phyloP scores from a whole-genome alignment of 345 rosid genomes.

The Euphorbia lathyris region DNA sequence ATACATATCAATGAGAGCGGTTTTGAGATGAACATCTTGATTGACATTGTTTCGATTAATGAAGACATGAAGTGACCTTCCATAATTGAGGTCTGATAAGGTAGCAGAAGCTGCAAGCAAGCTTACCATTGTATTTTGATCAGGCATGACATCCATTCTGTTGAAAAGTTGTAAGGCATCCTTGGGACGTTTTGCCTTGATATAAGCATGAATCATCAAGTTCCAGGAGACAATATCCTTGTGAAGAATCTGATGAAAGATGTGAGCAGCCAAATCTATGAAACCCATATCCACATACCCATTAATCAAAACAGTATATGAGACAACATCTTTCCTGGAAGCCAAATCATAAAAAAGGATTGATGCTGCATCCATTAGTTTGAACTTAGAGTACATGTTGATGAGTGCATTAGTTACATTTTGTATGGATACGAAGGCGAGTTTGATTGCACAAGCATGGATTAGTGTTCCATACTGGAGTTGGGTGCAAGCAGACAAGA shows the following conservation, averaged over 20 bases:
- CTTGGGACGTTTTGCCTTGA: slow-evolving; percentile 16
- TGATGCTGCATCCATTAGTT: slow-evolving; percentile 15
- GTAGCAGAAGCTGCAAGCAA: slow-evolving; percentile 28
- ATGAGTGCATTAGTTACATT: slow-evolving; percentile 26
- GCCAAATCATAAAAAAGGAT: slow-evolving; percentile 20
- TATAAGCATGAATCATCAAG: slow-evolving; percentile 22
- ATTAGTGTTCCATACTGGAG: slow-evolving; percentile 20
- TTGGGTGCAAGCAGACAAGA: slow-evolving; percentile 21
- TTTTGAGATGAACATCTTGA: slow-evolving; percentile 26
- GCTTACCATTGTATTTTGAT: slow-evolving; percentile 24
- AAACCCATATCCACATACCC: slow-evolving; percentile 28
- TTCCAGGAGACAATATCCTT: slow-evolving; percentile 31
- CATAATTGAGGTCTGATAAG: slow-evolving; percentile 22
- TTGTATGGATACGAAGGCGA: slow-evolving; percentile 16
- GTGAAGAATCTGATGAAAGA: slow-evolving; percentile 20
- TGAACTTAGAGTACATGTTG: slow-evolving; percentile 21
- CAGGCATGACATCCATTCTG: slow-evolving; percentile 25
- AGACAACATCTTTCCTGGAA: slow-evolving; percentile 14
- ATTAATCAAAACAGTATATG: slow-evolving; percentile 26
- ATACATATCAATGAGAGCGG: slow-evolving; percentile 30
- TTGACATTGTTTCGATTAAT: slow-evolving; percentile 20
- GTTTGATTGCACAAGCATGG: slow-evolving; percentile 23
- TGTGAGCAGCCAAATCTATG: slow-evolving; percentile 14
- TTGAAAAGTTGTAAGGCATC: slow-evolving; percentile 27
- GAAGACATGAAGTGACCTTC: slow-evolving; percentile 22